Evolutionary conservation across 441 rosid species (phyloP).

Genomic region (Adansonia madagascariensis): DNA sequence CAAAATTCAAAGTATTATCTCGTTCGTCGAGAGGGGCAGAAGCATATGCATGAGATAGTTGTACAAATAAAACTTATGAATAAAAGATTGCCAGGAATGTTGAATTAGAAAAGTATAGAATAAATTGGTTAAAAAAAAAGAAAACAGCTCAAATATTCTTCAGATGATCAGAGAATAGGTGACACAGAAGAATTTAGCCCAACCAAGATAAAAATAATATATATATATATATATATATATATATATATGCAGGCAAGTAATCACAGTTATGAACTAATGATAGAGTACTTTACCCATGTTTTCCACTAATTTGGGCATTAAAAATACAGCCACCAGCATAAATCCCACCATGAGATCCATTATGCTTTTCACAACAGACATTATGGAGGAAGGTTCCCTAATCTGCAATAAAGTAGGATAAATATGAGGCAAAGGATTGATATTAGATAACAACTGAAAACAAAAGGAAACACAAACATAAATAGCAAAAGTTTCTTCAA

Average conservation of each 20-base stretch:
- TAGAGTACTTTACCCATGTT: conserved; percentile 71
- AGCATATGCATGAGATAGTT: no score
- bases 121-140: neutral
- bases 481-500: conserved; percentile 31
- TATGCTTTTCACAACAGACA: conserved; percentile 89
- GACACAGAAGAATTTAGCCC: neutral
- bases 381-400: conserved; percentile 85
- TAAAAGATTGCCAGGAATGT: neutral
- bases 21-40: neutral
- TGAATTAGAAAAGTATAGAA: neutral
- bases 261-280: conserved; percentile 20
- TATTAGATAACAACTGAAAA: conserved; percentile 25
- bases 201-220: neutral
- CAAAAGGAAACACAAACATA: conserved; percentile 10
- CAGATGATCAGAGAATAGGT: neutral
- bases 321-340: conserved; percentile 82
- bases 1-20: neutral
- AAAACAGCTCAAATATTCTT: neutral
- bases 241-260: neutral
- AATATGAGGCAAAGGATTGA: conserved; percentile 29
- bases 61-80: neutral
- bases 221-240: neutral
- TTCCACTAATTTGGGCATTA: conserved; percentile 95
- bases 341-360: conserved; percentile 99
- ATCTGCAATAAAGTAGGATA: conserved; percentile 50